Percentiles rank a stretch among this genome's conserved stretches.
phyloP scores from a whole-genome alignment of 768 basidiomycete species.

The Amanita muscaria region DNA sequence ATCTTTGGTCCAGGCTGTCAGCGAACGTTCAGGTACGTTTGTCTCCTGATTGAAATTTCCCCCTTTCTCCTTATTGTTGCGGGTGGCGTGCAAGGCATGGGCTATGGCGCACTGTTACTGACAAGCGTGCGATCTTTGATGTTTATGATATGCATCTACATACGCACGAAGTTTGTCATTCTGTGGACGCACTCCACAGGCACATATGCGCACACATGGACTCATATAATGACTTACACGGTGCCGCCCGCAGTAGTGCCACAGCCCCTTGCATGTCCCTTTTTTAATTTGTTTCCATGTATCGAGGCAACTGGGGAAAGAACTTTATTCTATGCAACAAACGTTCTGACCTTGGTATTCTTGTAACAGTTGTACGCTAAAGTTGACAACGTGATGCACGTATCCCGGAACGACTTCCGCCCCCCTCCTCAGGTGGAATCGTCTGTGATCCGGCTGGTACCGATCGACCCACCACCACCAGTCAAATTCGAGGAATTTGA shows the following conservation, averaged over 20 bases:
- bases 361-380: conserved; percentile 71
- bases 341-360: neutral
- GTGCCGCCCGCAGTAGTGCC: no score
- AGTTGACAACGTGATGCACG: conserved; percentile 93
- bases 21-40: conserved; percentile 77
- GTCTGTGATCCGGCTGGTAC: conserved; percentile 84
- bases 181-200: neutral
- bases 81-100: no score
- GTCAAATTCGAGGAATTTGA: conserved; percentile 97
- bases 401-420: conserved; percentile 94
- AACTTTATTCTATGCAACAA: no score
- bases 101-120: no score
- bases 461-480: conserved; percentile 91
- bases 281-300: no score
- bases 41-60: no score
- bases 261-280: no score
- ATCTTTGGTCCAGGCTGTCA: conserved; percentile 88
- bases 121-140: no score
- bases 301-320: no score
- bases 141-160: neutral
- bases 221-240: no score
- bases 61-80: no score
- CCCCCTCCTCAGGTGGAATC: conserved; percentile 94
- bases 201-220: neutral
- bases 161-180: neutral